Evolutionary conservation across 306 rosid species (phyloP).

Genomic region (Lupinus albus): DNA sequence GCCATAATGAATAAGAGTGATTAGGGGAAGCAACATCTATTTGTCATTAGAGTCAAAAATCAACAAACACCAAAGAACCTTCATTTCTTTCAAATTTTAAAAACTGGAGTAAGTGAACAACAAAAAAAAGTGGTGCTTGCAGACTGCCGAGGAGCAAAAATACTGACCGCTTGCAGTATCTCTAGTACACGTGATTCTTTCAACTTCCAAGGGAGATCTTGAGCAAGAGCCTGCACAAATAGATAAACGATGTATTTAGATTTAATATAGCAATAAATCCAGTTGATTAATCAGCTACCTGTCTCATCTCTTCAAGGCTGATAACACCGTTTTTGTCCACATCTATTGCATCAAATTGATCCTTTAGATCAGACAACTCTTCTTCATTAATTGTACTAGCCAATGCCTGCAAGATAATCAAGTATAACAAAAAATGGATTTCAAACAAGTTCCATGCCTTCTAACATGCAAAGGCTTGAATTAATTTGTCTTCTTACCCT

Average conservation of each 20-base stretch:
- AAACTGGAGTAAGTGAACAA: constrained; percentile 15
- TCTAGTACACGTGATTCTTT: constrained; percentile 87
- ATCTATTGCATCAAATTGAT: constrained; percentile 96
- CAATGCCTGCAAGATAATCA: constrained; percentile 70
- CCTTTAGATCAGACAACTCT: constrained; percentile 86
- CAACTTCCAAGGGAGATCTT: constrained; percentile 96
- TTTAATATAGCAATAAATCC: constrained; percentile 19
- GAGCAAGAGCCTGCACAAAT: constrained; percentile 88
- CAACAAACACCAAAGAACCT: constrained; percentile 24
- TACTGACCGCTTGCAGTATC: constrained; percentile 91
- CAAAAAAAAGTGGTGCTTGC: constrained; percentile 20
- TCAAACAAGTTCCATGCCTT: constrained; percentile 26
- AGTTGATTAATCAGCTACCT: constrained; percentile 51
- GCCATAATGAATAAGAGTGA: neutral
- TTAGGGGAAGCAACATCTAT: constrained; percentile 19
- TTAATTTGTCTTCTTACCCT: constrained; percentile 62
- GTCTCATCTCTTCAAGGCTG: constrained; percentile 99
- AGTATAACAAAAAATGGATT: constrained; percentile 33
- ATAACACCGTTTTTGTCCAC: constrained; percentile 95
- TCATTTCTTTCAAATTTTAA: constrained; percentile 6
- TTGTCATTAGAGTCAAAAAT: neutral
- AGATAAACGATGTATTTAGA: constrained; percentile 13
- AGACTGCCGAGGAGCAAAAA: constrained; percentile 34
- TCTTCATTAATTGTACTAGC: constrained; percentile 91
- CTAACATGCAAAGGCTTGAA: constrained; percentile 29